Percentiles rank a stretch among this genome's conserved stretches.
phyloP scores from a whole-genome alignment of 306 rosid species.

The Phaseolus lunatus region DNA sequence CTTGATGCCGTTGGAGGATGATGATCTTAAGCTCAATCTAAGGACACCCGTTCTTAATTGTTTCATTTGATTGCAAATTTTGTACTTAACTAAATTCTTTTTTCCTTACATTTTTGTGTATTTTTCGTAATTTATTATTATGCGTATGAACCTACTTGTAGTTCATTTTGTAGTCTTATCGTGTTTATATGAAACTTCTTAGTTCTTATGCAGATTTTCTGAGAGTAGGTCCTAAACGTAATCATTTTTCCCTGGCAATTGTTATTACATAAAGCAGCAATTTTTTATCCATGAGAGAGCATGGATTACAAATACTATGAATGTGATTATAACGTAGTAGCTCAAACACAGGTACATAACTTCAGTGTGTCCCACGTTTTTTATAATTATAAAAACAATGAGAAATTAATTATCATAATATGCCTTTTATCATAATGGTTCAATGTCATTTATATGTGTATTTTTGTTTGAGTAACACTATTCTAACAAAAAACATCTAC shows the following conservation, averaged over 20 bases:
- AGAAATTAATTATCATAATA: no score
- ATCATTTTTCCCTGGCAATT: neutral
- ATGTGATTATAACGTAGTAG: no score
- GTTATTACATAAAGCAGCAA: no score
- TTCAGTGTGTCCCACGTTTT: no score
- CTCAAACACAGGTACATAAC: no score
- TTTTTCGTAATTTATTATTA: neutral
- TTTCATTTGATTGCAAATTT: conserved; percentile 33
- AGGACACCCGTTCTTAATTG: conserved; percentile 41
- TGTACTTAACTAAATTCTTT: neutral
- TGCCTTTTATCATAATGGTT: no score
- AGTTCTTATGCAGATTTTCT: neutral
- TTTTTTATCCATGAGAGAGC: no score
- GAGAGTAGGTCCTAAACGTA: neutral
- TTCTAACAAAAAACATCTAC: no score
- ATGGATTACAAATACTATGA: no score
- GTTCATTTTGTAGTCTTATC: neutral
- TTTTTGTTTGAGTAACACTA: no score
- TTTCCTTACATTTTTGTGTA: neutral
- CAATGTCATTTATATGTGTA: no score
- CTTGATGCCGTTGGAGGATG: conserved; percentile 53
- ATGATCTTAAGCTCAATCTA: conserved; percentile 55
- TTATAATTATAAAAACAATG: no score
- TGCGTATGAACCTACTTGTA: neutral
- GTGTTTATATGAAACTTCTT: neutral